Percentiles rank a stretch among this genome's conserved stretches.
phyloP scores from a whole-genome alignment of 352 stramenopile species.

The Thalassiosira livingstoniorum region DNA sequence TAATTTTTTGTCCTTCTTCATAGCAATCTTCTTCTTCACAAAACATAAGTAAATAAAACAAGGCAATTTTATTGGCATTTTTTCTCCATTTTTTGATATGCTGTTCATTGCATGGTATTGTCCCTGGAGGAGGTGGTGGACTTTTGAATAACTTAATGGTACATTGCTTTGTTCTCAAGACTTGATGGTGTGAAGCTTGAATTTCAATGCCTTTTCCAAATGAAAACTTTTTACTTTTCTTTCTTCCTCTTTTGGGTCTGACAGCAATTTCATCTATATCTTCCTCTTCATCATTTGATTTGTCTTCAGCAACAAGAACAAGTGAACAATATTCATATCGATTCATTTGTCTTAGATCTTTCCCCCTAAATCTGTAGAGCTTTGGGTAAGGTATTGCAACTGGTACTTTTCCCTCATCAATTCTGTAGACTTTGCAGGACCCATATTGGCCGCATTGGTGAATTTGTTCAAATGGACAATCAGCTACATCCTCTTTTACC shows the following conservation, averaged over 20 bases:
- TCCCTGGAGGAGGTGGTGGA: slow-evolving; percentile 19
- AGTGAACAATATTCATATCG: neutral
- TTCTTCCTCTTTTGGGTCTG: slow-evolving; percentile 19
- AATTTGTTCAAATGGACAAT: too few relatives aligned
- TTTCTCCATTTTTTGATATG: slow-evolving; percentile 19
- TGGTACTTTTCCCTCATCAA: neutral
- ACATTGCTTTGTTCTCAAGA: slow-evolving; percentile 26
- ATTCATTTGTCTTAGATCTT: neutral
- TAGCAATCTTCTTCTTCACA: slow-evolving; percentile 24
- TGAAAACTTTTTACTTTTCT: slow-evolving; percentile 1
- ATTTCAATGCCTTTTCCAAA: slow-evolving; percentile 39
- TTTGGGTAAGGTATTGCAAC: neutral
- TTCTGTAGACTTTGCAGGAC: neutral
- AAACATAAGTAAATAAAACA: slow-evolving; percentile 29
- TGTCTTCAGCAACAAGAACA: neutral
- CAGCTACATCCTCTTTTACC: too few relatives aligned
- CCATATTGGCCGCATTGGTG: too few relatives aligned
- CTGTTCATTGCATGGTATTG: neutral
- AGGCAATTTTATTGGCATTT: slow-evolving; percentile 26
- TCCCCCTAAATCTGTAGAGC: neutral
- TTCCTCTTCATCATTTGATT: slow-evolving; percentile 19
- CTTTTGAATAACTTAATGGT: slow-evolving; percentile 42
- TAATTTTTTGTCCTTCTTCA: slow-evolving; percentile 12
- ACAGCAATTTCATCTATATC: slow-evolving; percentile 21
- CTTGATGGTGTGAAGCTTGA: slow-evolving; percentile 23